These are phyloP conservation scores for Zygosaccharomyces pseudorouxii DNA, from an alignment of 805 yeast genomes.

Conservation along the genomic window DNA sequence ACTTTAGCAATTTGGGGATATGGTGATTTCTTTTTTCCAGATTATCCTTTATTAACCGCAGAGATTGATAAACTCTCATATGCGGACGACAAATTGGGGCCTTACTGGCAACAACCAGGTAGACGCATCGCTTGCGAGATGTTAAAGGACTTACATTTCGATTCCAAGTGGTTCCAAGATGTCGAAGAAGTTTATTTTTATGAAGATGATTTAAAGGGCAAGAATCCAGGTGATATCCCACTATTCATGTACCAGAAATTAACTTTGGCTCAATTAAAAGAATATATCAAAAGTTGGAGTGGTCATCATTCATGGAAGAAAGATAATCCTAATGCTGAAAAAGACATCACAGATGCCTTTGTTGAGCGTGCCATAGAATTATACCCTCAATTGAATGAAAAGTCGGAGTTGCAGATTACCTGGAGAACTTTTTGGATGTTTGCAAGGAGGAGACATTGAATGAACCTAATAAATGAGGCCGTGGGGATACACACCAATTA, in stretches of 20 bases:
- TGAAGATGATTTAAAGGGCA: slow-evolving; percentile 9
- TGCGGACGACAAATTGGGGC: slow-evolving; percentile 39
- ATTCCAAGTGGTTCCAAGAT: slow-evolving; percentile 44
- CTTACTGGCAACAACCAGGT: slow-evolving; percentile 13
- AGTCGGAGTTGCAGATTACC: slow-evolving; percentile 18
- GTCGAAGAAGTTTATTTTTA: slow-evolving; percentile 34
- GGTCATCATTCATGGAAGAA: slow-evolving; percentile 56
- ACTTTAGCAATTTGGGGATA: slow-evolving; percentile 72
- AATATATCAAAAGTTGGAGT: slow-evolving; percentile 62
- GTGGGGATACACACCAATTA: too few species aligned
- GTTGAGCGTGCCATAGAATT: slow-evolving; percentile 37
- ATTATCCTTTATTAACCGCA: slow-evolving; percentile 51
- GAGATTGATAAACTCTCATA: slow-evolving; percentile 51
- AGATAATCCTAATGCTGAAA: slow-evolving; percentile 36
- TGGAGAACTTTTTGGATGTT: slow-evolving; percentile 32
- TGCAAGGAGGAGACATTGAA: slow-evolving; percentile 14
- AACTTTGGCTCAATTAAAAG: slow-evolving; percentile 44
- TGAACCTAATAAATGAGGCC: neutral
- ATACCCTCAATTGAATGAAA: slow-evolving; percentile 21
- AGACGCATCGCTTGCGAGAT: slow-evolving; percentile 22
- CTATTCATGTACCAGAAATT: slow-evolving; percentile 40
- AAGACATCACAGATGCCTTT: slow-evolving; percentile 47
- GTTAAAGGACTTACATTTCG: slow-evolving; percentile 41
- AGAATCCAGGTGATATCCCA: slow-evolving; percentile 19
- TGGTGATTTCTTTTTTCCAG: slow-evolving; percentile 57